A percentile compares a stretch with the other conserved stretches of the same genome.
Conservation (phyloP, 2,329 filamentous ascomycete genomes). For the Paecilomyces formosus region DNA sequence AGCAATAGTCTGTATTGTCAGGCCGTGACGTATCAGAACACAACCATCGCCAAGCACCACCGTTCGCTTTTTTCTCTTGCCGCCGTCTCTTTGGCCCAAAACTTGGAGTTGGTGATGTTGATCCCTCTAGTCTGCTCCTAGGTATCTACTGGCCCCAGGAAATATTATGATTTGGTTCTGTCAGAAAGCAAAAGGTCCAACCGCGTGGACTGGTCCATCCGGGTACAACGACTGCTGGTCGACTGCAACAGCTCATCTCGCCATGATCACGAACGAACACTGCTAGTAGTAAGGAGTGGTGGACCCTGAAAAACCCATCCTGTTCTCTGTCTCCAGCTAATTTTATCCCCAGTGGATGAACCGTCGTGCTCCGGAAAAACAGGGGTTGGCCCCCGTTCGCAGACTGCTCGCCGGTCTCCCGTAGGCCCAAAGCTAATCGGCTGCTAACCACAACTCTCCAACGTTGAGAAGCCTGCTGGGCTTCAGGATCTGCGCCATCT, state of each 20-base stretch:
- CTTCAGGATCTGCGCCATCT: background rate
- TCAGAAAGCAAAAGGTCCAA: no score
- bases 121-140: no score
- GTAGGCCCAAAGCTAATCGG: background rate
- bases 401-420: background rate
- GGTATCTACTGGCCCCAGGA: no score
- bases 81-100: no score
- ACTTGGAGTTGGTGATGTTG: no score
- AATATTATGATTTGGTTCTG: no score
- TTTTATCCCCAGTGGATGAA: background rate
- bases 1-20: background rate
- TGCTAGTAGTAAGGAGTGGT: no score
- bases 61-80: background rate
- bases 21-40: conserved; percentile 6
- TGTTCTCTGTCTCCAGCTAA: background rate
- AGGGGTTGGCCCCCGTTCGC: background rate
- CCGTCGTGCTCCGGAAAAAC: background rate
- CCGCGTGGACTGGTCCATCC: no score
- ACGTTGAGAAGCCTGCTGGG: background rate
- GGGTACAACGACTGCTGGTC: background rate
- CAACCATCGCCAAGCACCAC: conserved; percentile 2
- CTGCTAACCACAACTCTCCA: background rate
- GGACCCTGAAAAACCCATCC: no score
- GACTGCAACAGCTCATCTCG: background rate
- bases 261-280: no score